These are phyloP conservation scores for Zygoascus biomembranicola DNA, from an alignment of 805 yeast species.

Conservation along the genomic window DNA sequence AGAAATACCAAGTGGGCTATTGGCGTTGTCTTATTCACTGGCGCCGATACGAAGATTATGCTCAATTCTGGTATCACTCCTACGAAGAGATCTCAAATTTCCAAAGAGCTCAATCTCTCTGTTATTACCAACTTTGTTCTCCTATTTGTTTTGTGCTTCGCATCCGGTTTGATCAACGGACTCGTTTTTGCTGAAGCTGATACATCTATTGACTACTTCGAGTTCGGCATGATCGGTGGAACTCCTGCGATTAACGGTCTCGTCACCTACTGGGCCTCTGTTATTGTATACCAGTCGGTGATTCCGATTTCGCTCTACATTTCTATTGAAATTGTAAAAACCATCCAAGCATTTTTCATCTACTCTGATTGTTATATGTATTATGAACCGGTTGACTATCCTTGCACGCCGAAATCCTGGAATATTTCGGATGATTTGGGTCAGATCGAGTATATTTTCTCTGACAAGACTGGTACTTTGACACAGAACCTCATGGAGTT, in stretches of 20 bases:
- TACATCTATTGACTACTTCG: conserved; percentile 49
- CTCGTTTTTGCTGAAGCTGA: conserved; percentile 38
- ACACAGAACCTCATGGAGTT: conserved; percentile 84
- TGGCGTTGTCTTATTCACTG: conserved; percentile 67
- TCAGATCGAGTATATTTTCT: conserved; percentile 72
- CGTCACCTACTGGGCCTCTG: conserved; percentile 63
- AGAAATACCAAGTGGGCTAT: conserved; percentile 74
- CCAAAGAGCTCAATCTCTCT: conserved; percentile 59
- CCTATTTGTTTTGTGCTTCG: conserved; percentile 58
- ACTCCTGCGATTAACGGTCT: conserved; percentile 58
- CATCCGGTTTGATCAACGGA: conserved; percentile 66
- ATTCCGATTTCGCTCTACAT: conserved; percentile 77
- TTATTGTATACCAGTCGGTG: conserved; percentile 67
- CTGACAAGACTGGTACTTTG: conserved; percentile 78
- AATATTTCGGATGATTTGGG: conserved; percentile 79
- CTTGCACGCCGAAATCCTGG: conserved; percentile 81
- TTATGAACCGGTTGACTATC: conserved; percentile 59
- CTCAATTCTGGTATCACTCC: conserved; percentile 76
- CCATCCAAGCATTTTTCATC: conserved; percentile 70
- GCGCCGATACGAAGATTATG: conserved; percentile 70
- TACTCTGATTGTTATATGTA: conserved; percentile 65
- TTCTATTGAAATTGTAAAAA: conserved; percentile 72
- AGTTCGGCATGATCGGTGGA: conserved; percentile 53
- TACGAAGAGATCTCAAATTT: conserved; percentile 58
- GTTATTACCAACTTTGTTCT: conserved; percentile 59